Evolutionary conservation across 345 rosid genomes (phyloP).

Genomic region (Physaria fendleri): DNA sequence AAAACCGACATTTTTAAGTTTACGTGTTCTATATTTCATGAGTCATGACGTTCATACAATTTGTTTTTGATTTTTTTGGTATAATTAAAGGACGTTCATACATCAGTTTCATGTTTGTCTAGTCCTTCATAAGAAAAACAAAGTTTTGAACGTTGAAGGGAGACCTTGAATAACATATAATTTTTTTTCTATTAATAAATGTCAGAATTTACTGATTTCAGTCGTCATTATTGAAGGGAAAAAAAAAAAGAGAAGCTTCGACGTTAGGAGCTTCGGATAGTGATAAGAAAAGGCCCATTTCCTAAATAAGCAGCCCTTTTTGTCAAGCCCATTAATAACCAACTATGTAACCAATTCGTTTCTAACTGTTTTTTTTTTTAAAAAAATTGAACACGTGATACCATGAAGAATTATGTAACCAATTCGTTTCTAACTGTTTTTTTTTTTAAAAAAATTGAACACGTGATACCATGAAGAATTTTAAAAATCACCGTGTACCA

Average conservation of each 20-base stretch:
- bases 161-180: neutral
- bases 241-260: too few relatives aligned
- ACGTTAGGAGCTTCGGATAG: neutral
- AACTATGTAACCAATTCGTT: neutral
- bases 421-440: too few relatives aligned
- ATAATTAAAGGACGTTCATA: constrained; percentile 1
- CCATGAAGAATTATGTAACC: too few relatives aligned
- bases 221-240: neutral
- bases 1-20: constrained; percentile 4
- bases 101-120: constrained; percentile 12
- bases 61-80: neutral
- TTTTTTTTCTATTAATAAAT: neutral
- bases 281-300: constrained; percentile 5
- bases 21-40: constrained; percentile 15
- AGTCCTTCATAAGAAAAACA: neutral
- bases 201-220: neutral
- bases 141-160: constrained; percentile 21
- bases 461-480: constrained; percentile 12
- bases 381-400: constrained; percentile 9
- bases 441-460: too few relatives aligned
- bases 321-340: neutral
- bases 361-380: neutral
- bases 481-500: neutral
- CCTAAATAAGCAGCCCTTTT: too few relatives aligned
- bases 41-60: constrained; percentile 2